Conservation (phyloP, 129 eudicot genomes). For the Cynara cardunculus region DNA sequence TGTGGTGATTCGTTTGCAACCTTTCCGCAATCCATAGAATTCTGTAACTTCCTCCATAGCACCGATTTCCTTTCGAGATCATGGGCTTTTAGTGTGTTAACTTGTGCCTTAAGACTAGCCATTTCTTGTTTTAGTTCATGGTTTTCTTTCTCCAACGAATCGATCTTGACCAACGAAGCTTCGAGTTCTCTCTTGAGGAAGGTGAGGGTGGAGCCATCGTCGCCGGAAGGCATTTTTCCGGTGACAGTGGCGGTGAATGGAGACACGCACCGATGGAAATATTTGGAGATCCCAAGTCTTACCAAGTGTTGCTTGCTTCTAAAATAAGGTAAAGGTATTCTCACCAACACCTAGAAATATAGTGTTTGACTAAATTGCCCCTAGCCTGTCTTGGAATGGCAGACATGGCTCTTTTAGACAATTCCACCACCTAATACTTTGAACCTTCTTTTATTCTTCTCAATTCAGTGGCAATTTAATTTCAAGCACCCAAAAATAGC, state of each 20-base stretch:
- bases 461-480: neutral
- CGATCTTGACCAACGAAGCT: slow-evolving; percentile 47
- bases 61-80: slow-evolving; percentile 60
- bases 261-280: slow-evolving; percentile 18
- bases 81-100: slow-evolving; percentile 59
- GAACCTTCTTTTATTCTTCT: neutral
- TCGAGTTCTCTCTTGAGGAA: slow-evolving; percentile 59
- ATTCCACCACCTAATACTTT: neutral
- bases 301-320: slow-evolving; percentile 42
- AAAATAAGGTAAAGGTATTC: slow-evolving; percentile 33
- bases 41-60: slow-evolving; percentile 64
- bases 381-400: neutral
- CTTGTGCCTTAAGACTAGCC: slow-evolving; percentile 45
- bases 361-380: slow-evolving; percentile 19
- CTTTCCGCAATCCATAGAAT: slow-evolving; percentile 38
- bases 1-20: slow-evolving; percentile 28
- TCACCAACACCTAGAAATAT: slow-evolving; percentile 29
- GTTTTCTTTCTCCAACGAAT: slow-evolving; percentile 53
- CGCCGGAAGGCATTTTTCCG: slow-evolving; percentile 35
- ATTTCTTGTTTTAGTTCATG: slow-evolving; percentile 58
- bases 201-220: slow-evolving; percentile 22
- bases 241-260: slow-evolving; percentile 3
- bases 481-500: neutral
- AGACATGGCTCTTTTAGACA: neutral
- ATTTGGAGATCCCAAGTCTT: slow-evolving; percentile 28